Conservation (phyloP, 768 basidiomycete genomes). For the Omphalotus guepiniiformis region DNA sequence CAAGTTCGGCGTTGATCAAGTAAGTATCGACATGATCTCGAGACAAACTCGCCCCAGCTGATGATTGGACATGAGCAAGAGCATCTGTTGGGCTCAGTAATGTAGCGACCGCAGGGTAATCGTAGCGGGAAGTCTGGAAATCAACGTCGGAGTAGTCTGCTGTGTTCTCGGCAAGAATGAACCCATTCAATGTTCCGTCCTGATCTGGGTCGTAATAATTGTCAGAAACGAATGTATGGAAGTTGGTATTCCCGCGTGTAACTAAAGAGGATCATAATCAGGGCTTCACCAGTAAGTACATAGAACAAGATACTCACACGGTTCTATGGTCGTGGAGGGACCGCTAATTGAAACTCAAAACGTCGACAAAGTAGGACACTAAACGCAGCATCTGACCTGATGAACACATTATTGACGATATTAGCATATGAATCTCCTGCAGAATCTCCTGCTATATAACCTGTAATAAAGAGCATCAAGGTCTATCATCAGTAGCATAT, state of each 20-base stretch:
- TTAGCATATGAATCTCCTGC: constrained; percentile 29
- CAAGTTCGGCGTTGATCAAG: constrained; percentile 29
- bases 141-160: constrained; percentile 30
- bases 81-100: constrained; percentile 28
- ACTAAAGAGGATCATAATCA: constrained; percentile 13
- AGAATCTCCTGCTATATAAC: constrained; percentile 34
- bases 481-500: constrained; percentile 5
- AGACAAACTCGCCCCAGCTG: constrained; percentile 29
- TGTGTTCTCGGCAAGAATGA: constrained; percentile 22
- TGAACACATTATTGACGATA: constrained; percentile 31
- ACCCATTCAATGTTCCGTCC: constrained; percentile 28
- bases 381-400: constrained; percentile 20
- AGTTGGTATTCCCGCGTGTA: constrained; percentile 32
- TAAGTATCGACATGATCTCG: constrained; percentile 29
- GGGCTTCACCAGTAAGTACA: no score
- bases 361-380: neutral
- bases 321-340: constrained; percentile 25
- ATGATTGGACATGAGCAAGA: constrained; percentile 22
- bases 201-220: constrained; percentile 32
- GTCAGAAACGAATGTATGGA: constrained; percentile 30
- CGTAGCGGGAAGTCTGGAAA: constrained; percentile 25
- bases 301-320: constrained; percentile 23
- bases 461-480: neutral
- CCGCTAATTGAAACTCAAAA: constrained; percentile 24
- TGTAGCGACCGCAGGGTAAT: constrained; percentile 26